Conservation (phyloP, 2,329 filamentous ascomycete genomes). For the Talaromyces marneffei region DNA sequence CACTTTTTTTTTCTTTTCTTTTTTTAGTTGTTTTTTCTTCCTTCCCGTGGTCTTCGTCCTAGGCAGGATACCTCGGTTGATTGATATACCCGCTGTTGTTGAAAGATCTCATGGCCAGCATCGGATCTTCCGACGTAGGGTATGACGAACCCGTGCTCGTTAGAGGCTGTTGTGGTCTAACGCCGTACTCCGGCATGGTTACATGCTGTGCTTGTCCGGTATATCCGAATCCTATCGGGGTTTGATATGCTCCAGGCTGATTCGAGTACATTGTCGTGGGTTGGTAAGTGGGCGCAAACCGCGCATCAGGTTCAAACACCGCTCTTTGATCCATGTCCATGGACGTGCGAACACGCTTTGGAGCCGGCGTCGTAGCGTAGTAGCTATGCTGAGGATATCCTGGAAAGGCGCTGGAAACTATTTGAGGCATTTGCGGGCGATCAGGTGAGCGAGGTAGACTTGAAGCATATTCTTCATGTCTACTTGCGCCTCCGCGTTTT, state of each 20-base stretch:
- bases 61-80: constrained; percentile 17
- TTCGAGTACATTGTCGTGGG: constrained; percentile 20
- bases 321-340: constrained; percentile 32
- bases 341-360: constrained; percentile 37
- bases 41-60: not conserved
- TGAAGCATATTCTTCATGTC: constrained; percentile 33
- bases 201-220: constrained; percentile 27
- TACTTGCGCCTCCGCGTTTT: constrained; percentile 34
- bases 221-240: constrained; percentile 31
- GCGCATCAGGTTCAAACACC: constrained; percentile 32
- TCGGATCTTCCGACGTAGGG: constrained; percentile 17
- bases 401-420: constrained; percentile 27
- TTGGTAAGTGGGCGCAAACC: constrained; percentile 33
- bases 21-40: not conserved
- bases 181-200: constrained; percentile 30
- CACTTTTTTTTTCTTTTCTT: not conserved
- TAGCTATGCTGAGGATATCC: constrained; percentile 31
- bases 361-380: constrained; percentile 24
- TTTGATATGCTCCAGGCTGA: constrained; percentile 26
- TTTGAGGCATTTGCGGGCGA: constrained; percentile 30
- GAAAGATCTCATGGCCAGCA: constrained; percentile 20
- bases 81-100: constrained; percentile 16
- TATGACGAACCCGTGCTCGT: constrained; percentile 16
- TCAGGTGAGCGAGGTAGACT: constrained; percentile 36
- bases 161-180: constrained; percentile 24